These are phyloP conservation scores for Trichocladium uniseriatum DNA, from an alignment of 495 filamentous ascomycete species.

Conservation along the genomic window DNA sequence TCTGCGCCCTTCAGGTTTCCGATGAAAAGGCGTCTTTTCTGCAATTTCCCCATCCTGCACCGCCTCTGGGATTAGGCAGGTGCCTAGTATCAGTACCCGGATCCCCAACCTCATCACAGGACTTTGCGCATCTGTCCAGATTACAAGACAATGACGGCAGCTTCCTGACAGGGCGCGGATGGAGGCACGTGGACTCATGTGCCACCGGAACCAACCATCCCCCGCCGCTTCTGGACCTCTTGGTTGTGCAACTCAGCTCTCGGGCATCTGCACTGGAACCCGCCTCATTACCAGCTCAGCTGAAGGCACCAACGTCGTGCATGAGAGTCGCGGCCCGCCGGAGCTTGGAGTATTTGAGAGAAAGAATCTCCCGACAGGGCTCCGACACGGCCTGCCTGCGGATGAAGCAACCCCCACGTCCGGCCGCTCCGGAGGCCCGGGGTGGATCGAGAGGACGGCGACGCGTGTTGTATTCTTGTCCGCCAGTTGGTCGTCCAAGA, in stretches of 20 bases:
- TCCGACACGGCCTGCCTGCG: too few relatives aligned
- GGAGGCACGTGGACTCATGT: not conserved
- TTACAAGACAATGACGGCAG: not conserved
- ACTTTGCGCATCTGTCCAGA: not conserved
- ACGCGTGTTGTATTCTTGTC: too few relatives aligned
- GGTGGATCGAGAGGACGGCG: too few relatives aligned
- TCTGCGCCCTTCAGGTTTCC: too few relatives aligned
- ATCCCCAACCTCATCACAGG: not conserved
- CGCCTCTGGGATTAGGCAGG: too few relatives aligned
- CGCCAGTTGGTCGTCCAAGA: too few relatives aligned
- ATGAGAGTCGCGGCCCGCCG: not conserved
- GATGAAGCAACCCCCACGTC: not conserved
- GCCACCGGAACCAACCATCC: not conserved
- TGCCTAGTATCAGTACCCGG: too few relatives aligned
- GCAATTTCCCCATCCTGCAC: too few relatives aligned
- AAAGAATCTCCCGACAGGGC: too few relatives aligned
- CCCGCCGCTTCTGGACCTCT: too few relatives aligned
- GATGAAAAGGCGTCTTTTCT: too few relatives aligned
- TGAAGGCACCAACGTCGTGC: not conserved
- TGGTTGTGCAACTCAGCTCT: slow-evolving; percentile 8
- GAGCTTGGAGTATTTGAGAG: too few relatives aligned
- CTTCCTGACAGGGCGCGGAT: not conserved
- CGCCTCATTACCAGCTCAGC: slow-evolving; percentile 13
- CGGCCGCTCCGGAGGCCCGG: not conserved
- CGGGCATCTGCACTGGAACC: not conserved